A percentile compares a stretch with the other conserved stretches of the same genome.
Conservation (phyloP, 2,329 filamentous ascomycete genomes). For the Didymella arachidicola region DNA sequence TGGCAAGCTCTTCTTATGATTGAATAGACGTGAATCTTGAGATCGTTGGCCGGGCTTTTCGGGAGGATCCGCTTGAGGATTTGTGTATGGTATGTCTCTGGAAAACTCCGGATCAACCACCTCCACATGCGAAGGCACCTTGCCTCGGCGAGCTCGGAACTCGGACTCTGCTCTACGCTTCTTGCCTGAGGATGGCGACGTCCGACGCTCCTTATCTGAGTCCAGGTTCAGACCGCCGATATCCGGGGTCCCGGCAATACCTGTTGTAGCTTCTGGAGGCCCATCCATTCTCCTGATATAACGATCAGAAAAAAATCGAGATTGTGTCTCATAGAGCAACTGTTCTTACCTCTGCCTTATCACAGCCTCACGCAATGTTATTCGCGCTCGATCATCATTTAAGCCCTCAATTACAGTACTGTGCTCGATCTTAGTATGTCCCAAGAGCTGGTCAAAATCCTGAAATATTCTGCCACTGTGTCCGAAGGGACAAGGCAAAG, state of each 20-base stretch:
- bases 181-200: constrained; percentile 35
- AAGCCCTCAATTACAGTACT: too few species aligned
- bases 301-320: too few species aligned
- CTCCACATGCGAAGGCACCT: constrained; percentile 30
- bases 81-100: constrained; percentile 29
- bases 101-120: constrained; percentile 35
- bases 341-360: neutral
- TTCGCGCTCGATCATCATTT: neutral
- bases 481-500: too few species aligned
- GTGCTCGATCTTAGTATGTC: too few species aligned
- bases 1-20: constrained; percentile 19
- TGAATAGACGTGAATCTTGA: constrained; percentile 32
- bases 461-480: too few species aligned
- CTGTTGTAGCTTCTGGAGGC: too few species aligned
- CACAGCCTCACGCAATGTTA: neutral
- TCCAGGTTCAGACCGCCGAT: constrained; percentile 36
- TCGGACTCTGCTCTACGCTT: constrained; percentile 44
- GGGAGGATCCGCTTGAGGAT: too few species aligned
- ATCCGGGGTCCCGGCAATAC: constrained; percentile 20
- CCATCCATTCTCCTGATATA: too few species aligned
- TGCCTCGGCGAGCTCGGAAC: constrained; percentile 34
- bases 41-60: neutral
- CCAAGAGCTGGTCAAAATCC: too few species aligned
- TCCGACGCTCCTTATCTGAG: constrained; percentile 30
- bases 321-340: too few species aligned